Evolutionary conservation across 2,329 filamentous ascomycete genomes (phyloP).

Genomic region (Stachybotrys elegans): DNA sequence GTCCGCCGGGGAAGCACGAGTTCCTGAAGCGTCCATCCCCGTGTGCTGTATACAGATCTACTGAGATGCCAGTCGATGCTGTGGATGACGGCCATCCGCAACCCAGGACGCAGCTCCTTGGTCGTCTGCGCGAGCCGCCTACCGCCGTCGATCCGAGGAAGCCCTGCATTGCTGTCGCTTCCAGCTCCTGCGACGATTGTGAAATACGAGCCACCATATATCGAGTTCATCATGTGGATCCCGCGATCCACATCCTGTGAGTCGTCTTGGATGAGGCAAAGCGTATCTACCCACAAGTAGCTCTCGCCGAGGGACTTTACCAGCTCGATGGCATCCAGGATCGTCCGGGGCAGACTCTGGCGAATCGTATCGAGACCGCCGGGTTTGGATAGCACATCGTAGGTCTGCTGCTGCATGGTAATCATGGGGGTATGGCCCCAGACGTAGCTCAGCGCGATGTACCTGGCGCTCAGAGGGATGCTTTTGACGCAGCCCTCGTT

Average conservation of each 20-base stretch:
- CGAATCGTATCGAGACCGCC: background rate
- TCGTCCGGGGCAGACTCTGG: background rate
- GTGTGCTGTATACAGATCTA: conserved; percentile 5
- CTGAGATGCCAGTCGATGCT: conserved; percentile 9
- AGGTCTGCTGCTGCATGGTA: background rate
- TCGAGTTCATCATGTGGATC: conserved; percentile 4
- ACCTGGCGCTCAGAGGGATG: background rate
- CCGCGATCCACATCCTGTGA: conserved; percentile 2
- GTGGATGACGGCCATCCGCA: conserved; percentile 3
- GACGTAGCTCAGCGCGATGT: background rate
- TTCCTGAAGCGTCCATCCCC: conserved; percentile 6
- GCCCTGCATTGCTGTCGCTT: background rate
- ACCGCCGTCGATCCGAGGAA: background rate
- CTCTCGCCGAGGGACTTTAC: conserved; percentile 6
- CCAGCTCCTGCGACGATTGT: background rate
- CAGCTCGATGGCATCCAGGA: conserved; percentile 8
- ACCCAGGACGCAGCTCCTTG: conserved; percentile 1
- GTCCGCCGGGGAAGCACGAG: background rate
- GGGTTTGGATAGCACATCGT: background rate
- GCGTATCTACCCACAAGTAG: conserved; percentile 13
- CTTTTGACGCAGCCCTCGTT: background rate
- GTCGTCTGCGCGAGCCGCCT: background rate
- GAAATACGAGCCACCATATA: conserved; percentile 6
- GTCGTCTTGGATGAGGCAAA: conserved; percentile 14
- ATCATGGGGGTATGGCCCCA: background rate